phyloP scores from a whole-genome alignment of 169 alveolate genomes.

The Cryptosporidium bovis region DNA sequence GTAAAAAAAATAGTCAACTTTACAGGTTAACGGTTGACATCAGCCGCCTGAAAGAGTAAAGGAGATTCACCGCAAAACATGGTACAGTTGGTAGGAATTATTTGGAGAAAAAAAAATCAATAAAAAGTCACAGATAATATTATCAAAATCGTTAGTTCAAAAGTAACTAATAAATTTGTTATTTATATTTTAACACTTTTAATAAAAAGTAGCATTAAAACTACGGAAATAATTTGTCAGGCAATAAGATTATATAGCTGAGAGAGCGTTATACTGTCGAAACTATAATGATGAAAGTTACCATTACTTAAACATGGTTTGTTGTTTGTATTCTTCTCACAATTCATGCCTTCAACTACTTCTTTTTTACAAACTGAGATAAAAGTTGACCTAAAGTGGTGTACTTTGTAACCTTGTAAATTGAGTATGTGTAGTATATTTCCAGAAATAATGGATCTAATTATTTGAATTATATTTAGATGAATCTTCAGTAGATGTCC shows the following conservation, averaged over 20 bases:
- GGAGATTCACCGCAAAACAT: conserved; percentile 7
- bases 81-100: neutral
- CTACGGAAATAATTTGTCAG: neutral
- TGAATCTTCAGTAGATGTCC: conserved; percentile 32
- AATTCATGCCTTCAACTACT: neutral
- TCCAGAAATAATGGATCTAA: conserved; percentile 39
- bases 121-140: neutral
- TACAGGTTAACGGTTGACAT: neutral
- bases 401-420: conserved; percentile 40
- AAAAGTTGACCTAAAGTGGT: conserved; percentile 51
- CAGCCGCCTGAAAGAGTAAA: neutral
- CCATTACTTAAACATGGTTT: conserved; percentile 9
- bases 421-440: conserved; percentile 43
- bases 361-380: neutral
- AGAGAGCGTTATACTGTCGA: conserved; percentile 22
- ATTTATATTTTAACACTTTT: neutral
- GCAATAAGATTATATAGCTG: conserved; percentile 26
- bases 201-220: conserved; percentile 1
- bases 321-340: neutral
- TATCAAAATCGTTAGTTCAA: neutral
- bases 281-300: conserved; percentile 40
- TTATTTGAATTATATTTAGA: conserved; percentile 40
- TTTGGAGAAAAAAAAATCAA: neutral
- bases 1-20: neutral
- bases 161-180: neutral